A percentile compares a stretch with the other conserved stretches of the same genome.
These are phyloP conservation scores for Filosporella fistucella DNA, from an alignment of 495 filamentous ascomycete genomes.

Conservation along the genomic window DNA sequence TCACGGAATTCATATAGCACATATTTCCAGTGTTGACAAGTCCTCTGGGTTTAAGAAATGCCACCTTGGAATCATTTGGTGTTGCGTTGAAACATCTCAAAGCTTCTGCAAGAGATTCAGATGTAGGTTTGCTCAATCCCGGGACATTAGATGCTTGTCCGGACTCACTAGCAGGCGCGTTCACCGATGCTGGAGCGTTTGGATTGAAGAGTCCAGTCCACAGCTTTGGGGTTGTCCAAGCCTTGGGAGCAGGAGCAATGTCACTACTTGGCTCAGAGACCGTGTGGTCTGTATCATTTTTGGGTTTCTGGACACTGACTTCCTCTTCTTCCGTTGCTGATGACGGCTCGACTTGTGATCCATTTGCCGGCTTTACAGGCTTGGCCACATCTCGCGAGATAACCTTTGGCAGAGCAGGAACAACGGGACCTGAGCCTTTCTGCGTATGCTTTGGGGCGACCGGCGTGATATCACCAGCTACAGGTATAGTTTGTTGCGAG, in stretches of 20 bases:
- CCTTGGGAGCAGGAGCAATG: conserved; percentile 10
- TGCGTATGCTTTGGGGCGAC: conserved; percentile 16
- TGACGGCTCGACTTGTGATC: conserved; percentile 23
- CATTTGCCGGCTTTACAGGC: conserved; percentile 21
- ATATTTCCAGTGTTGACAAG: conserved; percentile 97
- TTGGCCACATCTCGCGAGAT: conserved; percentile 31
- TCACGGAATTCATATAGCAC: conserved; percentile 99
- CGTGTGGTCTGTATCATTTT: conserved; percentile 3
- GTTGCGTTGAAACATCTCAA: conserved; percentile 61
- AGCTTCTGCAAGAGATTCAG: conserved; percentile 66
- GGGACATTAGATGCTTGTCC: conserved; percentile 6
- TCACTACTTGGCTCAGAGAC: conserved; percentile 1
- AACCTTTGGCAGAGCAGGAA: conserved; percentile 61
- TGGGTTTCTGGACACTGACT: neutral
- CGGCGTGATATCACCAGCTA: conserved; percentile 36
- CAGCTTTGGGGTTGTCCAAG: conserved; percentile 21
- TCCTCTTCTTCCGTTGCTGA: conserved; percentile 19
- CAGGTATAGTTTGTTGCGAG: conserved; percentile 42
- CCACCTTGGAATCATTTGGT: conserved; percentile 56
- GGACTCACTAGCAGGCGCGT: conserved; percentile 11
- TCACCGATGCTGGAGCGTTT: conserved; percentile 13
- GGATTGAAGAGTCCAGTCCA: conserved; percentile 24
- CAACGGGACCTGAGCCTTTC: conserved; percentile 36
- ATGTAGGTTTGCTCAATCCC: conserved; percentile 45
- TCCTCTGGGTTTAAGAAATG: conserved; percentile 90